These are phyloP conservation scores for Carex scoparia DNA, from an alignment of 176 grass and related monocot species.

Conservation along the genomic window DNA sequence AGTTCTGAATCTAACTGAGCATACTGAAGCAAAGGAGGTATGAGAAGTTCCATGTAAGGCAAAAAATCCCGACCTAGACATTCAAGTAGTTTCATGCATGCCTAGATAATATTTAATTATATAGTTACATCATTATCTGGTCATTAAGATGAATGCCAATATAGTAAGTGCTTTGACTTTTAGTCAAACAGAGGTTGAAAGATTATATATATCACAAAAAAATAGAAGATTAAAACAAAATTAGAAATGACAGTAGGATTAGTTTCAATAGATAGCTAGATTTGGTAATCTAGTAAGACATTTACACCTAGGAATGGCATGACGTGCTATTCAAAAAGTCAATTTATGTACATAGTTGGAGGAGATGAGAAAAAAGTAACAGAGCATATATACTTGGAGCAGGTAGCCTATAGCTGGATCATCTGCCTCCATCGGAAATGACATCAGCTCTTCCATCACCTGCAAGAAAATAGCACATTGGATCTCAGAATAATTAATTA, in stretches of 20 bases:
- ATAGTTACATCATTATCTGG: background rate
- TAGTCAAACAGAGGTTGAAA: too few relatives aligned
- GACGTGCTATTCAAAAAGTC: background rate
- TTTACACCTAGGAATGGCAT: background rate
- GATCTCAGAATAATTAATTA: background rate
- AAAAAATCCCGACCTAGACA: constrained; percentile 86
- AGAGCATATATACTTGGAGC: background rate
- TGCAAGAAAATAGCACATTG: background rate
- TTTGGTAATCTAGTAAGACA: background rate
- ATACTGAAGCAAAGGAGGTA: constrained; percentile 78
- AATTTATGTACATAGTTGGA: background rate
- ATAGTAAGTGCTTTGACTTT: background rate
- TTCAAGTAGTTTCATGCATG: constrained; percentile 72
- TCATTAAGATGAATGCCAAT: background rate
- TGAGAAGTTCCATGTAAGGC: constrained; percentile 81
- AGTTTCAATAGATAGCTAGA: background rate
- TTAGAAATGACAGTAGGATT: background rate
- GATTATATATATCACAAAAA: too few relatives aligned
- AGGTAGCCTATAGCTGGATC: background rate
- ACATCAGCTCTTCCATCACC: background rate
- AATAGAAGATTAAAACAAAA: too few relatives aligned
- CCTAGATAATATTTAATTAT: constrained; percentile 22
- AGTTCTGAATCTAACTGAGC: constrained; percentile 34
- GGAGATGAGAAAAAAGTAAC: background rate
- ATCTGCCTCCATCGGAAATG: background rate